Evolutionary conservation across 352 stramenopile genomes (phyloP).

Genomic region (Globisporangium lucens): DNA sequence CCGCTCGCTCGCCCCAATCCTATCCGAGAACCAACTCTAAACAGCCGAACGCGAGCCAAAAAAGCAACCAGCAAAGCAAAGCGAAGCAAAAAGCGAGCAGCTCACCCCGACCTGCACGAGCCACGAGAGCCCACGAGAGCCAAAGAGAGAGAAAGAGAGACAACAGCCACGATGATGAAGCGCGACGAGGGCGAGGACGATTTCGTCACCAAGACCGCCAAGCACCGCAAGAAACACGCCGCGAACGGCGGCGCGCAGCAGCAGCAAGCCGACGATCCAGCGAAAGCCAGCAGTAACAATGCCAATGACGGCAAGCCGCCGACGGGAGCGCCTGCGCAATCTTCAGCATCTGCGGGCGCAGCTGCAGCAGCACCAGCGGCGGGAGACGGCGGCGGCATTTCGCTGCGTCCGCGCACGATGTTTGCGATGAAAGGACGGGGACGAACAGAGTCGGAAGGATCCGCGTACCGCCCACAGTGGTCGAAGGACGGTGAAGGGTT

Average conservation of each 20-base stretch:
- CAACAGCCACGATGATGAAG: constrained; percentile 21
- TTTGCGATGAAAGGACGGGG: constrained; percentile 85
- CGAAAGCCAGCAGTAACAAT: constrained; percentile 11
- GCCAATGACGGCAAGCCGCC: constrained; percentile 11
- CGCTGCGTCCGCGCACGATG: constrained; percentile 82
- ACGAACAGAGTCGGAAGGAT: constrained; percentile 62
- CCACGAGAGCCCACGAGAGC: constrained; percentile 1
- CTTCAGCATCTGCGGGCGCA: too few species aligned
- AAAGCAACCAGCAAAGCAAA: too few species aligned
- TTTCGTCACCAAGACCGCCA: constrained; percentile 76
- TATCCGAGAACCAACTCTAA: too few species aligned
- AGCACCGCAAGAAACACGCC: constrained; percentile 63
- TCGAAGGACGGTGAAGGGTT: constrained; percentile 86
- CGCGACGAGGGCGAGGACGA: constrained; percentile 54
- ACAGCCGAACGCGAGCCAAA: too few species aligned
- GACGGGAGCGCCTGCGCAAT: background rate
- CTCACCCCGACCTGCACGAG: background rate
- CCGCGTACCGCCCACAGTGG: constrained; percentile 79
- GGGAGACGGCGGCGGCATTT: constrained; percentile 39
- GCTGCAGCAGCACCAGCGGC: constrained; percentile 4
- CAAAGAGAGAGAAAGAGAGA: too few species aligned
- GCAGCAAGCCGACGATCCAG: constrained; percentile 15
- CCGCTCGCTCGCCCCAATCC: too few species aligned
- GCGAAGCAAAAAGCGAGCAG: background rate
- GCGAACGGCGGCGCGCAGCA: constrained; percentile 5